Base-by-base conservation (phyloP, 1,284 basidiomycete species). In the Boletellus sp. region DNA sequence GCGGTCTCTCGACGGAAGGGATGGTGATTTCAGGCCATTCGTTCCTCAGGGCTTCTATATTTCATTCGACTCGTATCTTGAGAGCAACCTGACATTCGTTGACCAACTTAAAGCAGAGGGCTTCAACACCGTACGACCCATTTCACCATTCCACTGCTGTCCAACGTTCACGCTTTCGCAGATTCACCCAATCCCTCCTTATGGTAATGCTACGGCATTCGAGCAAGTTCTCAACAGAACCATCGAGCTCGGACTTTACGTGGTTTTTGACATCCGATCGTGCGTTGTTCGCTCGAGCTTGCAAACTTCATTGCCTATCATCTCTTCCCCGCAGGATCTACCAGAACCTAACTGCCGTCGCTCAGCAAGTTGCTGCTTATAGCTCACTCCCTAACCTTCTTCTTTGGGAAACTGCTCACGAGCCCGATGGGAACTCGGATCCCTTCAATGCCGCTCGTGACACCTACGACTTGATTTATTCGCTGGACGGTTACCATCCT, bases 361-460 rank as follows among this genome's bases (percentile, higher is more conserved):
- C 78, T 1, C 74, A 79, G 50, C 76, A 87, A 66, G 84, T 89
- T 28, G 76, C 82, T 52, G 72, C 70, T 19, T 77, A 87, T 67
- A 82, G 82, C 58, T 76, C 79, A 8, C 77, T 85, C 15, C 75
- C 80, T 1, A 87, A 87, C 56, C 74, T 90, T 22, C 71, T 91
- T 7, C 67, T 85, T 0, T 90, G 86, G 85, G 89, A 89, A 63
- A 88, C 86, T 30, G 85, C 76, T 8, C 85, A 89, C 59, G 86
- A 89, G 59, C 85, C 85, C 2, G 88, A 89, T 56, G 88, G 87
- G 43, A 75, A 78, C 21, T 76, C 74, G 13, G 85, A 89, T 55
- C 82, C 85, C 3, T 62, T 81, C 21, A 74, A 77, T 57, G 83
- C 83, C 2, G 81, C 86, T 0, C 55, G 68, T 2, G 61, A 60